These are phyloP conservation scores for Neoscytalidium dimidiatum DNA, from an alignment of 2,329 filamentous ascomycete genomes.

Conservation along the genomic window DNA sequence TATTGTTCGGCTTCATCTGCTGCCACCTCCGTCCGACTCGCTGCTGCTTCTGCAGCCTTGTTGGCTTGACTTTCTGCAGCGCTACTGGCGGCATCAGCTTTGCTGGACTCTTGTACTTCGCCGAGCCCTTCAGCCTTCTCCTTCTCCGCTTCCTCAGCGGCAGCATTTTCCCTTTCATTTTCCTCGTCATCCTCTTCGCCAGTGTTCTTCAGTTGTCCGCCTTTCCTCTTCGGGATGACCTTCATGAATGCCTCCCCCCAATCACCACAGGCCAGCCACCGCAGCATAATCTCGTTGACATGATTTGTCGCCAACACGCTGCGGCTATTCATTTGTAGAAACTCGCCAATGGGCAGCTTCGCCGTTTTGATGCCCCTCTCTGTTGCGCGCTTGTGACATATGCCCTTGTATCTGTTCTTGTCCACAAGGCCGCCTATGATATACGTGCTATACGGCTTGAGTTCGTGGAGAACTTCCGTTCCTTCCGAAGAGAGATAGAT, in stretches of 20 bases:
- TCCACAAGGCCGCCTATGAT: slow-evolving; percentile 94
- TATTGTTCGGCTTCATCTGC: background rate
- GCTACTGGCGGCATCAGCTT: background rate
- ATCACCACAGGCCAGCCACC: slow-evolving; percentile 85
- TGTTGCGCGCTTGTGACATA: slow-evolving; percentile 82
- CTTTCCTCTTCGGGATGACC: slow-evolving; percentile 90
- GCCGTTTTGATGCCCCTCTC: slow-evolving; percentile 80
- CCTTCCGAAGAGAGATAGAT: slow-evolving; percentile 93
- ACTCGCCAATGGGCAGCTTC: slow-evolving; percentile 92
- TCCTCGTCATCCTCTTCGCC: slow-evolving; percentile 24
- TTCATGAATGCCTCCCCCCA: slow-evolving; percentile 88
- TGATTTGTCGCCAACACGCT: slow-evolving; percentile 92
- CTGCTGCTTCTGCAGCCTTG: background rate
- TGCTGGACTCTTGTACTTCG: background rate
- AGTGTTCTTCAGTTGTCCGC: slow-evolving; percentile 63
- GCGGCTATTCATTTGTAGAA: slow-evolving; percentile 85
- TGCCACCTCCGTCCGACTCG: background rate
- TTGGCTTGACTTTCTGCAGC: background rate
- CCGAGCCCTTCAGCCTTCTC: background rate
- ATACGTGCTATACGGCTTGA: slow-evolving; percentile 88
- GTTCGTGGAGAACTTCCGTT: slow-evolving; percentile 75
- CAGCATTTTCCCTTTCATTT: slow-evolving; percentile 21
- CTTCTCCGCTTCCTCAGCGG: background rate
- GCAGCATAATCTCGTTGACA: slow-evolving; percentile 93
- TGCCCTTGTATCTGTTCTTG: slow-evolving; percentile 91